A percentile compares a stretch with the other conserved stretches of the same genome.
phyloP scores from a whole-genome alignment of 305 asterid species.

The Caryopteris hybrid region DNA sequence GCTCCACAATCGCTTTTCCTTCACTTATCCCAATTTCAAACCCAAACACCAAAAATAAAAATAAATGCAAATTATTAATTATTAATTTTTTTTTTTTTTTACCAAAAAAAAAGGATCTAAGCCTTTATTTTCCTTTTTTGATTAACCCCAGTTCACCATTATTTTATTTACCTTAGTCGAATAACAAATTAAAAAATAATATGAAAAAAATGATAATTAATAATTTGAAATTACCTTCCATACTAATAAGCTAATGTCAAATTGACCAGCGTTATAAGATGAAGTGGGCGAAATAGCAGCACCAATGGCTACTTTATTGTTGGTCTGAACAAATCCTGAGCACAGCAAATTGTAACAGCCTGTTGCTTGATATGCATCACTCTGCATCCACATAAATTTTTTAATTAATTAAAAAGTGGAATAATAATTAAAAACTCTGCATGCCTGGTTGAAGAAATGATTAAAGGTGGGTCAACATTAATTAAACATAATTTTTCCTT shows the following conservation, averaged over 20 bases:
- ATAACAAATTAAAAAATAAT: too few relatives aligned
- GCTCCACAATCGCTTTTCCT: conserved; percentile 9
- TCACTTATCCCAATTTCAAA: conserved; percentile 11
- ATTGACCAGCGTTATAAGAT: conserved; percentile 73
- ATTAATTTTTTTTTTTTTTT: too few relatives aligned
- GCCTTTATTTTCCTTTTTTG: too few relatives aligned
- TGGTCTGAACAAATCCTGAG: conserved; percentile 96
- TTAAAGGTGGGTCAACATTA: background rate
- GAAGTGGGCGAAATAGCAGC: conserved; percentile 97
- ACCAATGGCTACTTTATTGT: conserved; percentile 80
- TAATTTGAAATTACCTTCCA: conserved; percentile 98
- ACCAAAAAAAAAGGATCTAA: background rate
- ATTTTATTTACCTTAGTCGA: too few relatives aligned
- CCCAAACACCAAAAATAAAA: too few relatives aligned
- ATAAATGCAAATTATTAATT: too few relatives aligned
- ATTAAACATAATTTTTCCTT: too few relatives aligned
- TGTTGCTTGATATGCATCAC: conserved; percentile 91
- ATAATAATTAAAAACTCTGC: too few relatives aligned
- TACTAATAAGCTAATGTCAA: conserved; percentile 78
- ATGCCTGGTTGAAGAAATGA: conserved; percentile 1
- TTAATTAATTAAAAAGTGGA: too few relatives aligned
- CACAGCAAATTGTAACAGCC: conserved; percentile 95
- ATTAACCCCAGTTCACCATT: too few relatives aligned
- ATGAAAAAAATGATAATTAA: too few relatives aligned
- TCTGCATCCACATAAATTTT: conserved; percentile 43